Percentiles rank a stretch among this genome's conserved stretches.
Conservation (phyloP, 257 asterid genomes). For the Primulina tabacum region DNA sequence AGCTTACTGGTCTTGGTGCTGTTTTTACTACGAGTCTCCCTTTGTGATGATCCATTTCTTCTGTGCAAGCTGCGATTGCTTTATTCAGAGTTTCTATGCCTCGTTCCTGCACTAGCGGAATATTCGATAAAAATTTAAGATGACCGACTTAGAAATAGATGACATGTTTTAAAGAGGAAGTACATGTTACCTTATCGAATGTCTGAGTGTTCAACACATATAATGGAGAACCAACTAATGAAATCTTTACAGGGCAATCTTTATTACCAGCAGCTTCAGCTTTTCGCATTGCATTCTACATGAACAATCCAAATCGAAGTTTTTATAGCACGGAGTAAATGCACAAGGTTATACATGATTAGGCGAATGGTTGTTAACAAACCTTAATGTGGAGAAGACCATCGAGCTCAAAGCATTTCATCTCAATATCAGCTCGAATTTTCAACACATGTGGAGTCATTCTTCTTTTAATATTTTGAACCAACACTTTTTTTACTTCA, state of each 20-base stretch:
- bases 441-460: constrained; percentile 48
- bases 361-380: neutral
- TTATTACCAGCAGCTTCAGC: neutral
- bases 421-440: constrained; percentile 47
- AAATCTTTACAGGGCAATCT: neutral
- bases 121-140: neutral
- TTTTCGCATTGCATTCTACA: neutral
- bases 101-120: neutral
- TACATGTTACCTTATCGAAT: neutral
- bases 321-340: neutral
- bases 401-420: constrained; percentile 48
- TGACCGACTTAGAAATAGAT: neutral
- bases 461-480: constrained; percentile 42
- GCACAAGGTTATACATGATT: neutral
- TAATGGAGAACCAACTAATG: neutral
- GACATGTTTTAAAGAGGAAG: neutral
- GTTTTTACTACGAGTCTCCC: constrained; percentile 9
- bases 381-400: constrained; percentile 55
- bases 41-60: neutral
- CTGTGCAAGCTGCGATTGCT: constrained; percentile 3
- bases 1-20: constrained; percentile 10
- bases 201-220: neutral
- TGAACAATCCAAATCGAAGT: neutral
- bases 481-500: constrained; percentile 40
- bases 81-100: neutral